Conservation (phyloP, 1,139 yeast species). For the Debaryomyces fabryi region DNA sequence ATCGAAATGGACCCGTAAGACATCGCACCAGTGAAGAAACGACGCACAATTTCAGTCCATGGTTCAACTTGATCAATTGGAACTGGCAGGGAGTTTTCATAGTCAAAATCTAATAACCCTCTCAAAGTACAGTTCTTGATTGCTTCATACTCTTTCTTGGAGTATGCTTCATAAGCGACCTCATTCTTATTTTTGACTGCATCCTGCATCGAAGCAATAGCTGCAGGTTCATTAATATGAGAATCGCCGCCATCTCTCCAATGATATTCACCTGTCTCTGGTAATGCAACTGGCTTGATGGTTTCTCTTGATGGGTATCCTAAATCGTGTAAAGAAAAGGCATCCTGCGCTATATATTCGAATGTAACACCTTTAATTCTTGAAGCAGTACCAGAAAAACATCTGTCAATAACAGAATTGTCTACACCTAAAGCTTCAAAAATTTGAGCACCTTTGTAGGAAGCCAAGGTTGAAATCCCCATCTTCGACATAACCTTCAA, state of each 20-base stretch:
- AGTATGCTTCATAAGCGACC: conserved; percentile 86
- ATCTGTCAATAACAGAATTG: conserved; percentile 90
- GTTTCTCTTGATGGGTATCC: conserved; percentile 85
- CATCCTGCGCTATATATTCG: conserved; percentile 95
- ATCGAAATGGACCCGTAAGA: conserved; percentile 97
- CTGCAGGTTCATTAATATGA: conserved; percentile 92
- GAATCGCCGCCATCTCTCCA: conserved; percentile 99
- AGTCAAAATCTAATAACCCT: conserved; percentile 91
- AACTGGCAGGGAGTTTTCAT: conserved; percentile 66
- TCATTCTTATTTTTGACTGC: conserved; percentile 97
- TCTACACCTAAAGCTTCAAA: conserved; percentile 97
- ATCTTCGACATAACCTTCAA: conserved; percentile 97
- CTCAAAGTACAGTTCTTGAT: conserved; percentile 91
- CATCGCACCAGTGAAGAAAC: conserved; percentile 99
- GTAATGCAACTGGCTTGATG: conserved; percentile 71
- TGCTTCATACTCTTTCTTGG: conserved; percentile 89
- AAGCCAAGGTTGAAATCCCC: conserved; percentile 98
- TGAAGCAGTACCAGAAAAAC: conserved; percentile 97
- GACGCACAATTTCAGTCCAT: conserved; percentile 97
- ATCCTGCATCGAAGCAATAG: conserved; percentile 93
- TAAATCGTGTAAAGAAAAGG: conserved; percentile 87
- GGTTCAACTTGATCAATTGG: conserved; percentile 99
- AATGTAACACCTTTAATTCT: conserved; percentile 95
- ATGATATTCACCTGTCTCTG: conserved; percentile 96
- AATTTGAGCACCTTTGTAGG: conserved; percentile 98